phyloP scores from a whole-genome alignment of 2,329 filamentous ascomycete species.

The Fusarium burgessii region DNA sequence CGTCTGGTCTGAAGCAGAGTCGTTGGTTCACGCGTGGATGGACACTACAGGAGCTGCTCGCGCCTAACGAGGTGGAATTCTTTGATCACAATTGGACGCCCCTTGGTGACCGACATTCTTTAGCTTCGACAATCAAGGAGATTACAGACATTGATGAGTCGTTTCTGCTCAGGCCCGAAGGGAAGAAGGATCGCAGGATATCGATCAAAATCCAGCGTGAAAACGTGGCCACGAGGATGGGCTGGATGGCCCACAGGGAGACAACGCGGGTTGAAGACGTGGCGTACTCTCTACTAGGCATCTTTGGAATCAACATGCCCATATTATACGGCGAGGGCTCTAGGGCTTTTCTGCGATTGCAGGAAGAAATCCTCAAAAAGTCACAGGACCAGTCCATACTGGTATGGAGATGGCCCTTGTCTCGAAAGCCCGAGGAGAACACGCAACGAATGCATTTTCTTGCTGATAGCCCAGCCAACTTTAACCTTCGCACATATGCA shows the following conservation, averaged over 20 bases:
- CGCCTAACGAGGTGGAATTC: constrained; percentile 45
- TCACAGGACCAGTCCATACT: constrained; percentile 53
- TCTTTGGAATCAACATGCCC: constrained; percentile 53
- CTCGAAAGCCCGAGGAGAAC: constrained; percentile 24
- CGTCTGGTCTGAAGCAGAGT: constrained; percentile 37
- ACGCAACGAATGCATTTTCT: constrained; percentile 42
- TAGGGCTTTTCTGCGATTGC: constrained; percentile 50
- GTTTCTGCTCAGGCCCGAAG: constrained; percentile 33
- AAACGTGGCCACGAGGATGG: constrained; percentile 50
- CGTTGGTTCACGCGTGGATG: constrained; percentile 45
- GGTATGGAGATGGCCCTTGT: constrained; percentile 43
- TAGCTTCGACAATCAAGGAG: constrained; percentile 37
- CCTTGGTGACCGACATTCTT: constrained; percentile 35
- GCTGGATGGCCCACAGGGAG: constrained; percentile 51
- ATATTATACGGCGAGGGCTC: constrained; percentile 53
- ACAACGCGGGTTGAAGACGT: constrained; percentile 49
- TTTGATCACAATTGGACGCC: constrained; percentile 42
- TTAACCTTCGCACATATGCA: constrained; percentile 44
- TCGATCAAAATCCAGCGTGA: constrained; percentile 38
- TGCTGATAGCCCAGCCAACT: constrained; percentile 43
- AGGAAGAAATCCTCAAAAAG: constrained; percentile 51
- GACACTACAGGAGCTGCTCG: constrained; percentile 45
- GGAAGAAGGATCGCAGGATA: constrained; percentile 35
- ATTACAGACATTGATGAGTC: constrained; percentile 44
- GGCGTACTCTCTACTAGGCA: constrained; percentile 52